These are phyloP conservation scores for Termitomyces sp. DNA, from an alignment of 768 basidiomycete species.

Conservation along the genomic window DNA sequence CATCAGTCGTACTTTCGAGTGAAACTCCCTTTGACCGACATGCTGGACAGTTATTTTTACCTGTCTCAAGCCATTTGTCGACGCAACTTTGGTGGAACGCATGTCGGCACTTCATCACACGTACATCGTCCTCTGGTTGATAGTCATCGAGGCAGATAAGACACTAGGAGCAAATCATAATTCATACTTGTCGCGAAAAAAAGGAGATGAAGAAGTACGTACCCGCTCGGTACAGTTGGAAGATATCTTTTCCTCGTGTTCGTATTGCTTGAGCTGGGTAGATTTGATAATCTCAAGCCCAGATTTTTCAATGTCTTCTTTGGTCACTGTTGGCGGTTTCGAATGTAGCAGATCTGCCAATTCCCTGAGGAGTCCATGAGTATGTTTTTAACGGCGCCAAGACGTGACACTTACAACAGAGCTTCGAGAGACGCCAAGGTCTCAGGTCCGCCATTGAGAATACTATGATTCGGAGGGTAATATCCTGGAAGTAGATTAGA, in stretches of 20 bases:
- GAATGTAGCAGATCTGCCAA: slow-evolving; percentile 79
- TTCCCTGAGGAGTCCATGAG: slow-evolving; percentile 43
- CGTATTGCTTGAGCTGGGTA: slow-evolving; percentile 47
- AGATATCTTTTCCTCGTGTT: slow-evolving; percentile 59
- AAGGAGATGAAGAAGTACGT: slow-evolving; percentile 23
- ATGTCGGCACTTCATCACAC: slow-evolving; percentile 81
- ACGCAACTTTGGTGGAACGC: slow-evolving; percentile 90
- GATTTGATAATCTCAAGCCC: slow-evolving; percentile 76
- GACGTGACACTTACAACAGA: slow-evolving; percentile 47
- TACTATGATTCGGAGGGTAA: slow-evolving; percentile 86
- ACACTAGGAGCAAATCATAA: slow-evolving; percentile 43
- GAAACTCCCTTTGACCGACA: slow-evolving; percentile 67
- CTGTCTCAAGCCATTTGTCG: slow-evolving; percentile 82
- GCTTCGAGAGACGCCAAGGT: slow-evolving; percentile 79
- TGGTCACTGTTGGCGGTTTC: slow-evolving; percentile 78
- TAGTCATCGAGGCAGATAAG: slow-evolving; percentile 90
- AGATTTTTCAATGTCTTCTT: slow-evolving; percentile 82
- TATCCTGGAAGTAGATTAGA: slow-evolving; percentile 52
- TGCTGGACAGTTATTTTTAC: slow-evolving; percentile 89
- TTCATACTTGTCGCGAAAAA: neutral
- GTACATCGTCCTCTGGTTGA: slow-evolving; percentile 68
- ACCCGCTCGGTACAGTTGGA: slow-evolving; percentile 82
- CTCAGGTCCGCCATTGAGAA: slow-evolving; percentile 74
- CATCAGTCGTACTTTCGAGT: slow-evolving; percentile 15
- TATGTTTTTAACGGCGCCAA: neutral